Conservation (phyloP, 768 basidiomycete species). For the Sistotremastrum suecicum region DNA sequence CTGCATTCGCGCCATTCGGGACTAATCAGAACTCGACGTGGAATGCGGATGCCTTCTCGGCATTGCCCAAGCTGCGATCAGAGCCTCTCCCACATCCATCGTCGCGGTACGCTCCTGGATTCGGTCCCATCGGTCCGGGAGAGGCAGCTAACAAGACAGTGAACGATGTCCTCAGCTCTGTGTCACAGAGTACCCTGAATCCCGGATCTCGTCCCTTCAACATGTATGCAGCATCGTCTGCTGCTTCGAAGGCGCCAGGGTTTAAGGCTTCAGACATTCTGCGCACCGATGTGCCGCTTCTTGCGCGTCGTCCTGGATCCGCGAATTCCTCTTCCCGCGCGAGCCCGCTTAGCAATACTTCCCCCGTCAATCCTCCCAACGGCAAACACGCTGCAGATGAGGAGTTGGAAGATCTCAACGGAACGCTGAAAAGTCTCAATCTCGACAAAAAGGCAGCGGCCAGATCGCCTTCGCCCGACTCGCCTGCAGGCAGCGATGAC, state of each 20-base stretch:
- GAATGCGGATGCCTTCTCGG: slow-evolving; percentile 21
- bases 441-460: slow-evolving; percentile 23
- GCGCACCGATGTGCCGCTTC: slow-evolving; percentile 4
- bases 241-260: slow-evolving; percentile 8
- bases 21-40: slow-evolving; percentile 13
- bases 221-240: slow-evolving; percentile 27
- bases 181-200: neutral
- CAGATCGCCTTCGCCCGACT: too few species aligned
- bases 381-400: slow-evolving; percentile 18
- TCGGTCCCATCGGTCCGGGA: slow-evolving; percentile 20
- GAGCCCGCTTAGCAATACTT: slow-evolving; percentile 6
- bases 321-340: neutral
- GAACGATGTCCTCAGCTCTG: neutral
- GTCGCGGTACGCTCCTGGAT: slow-evolving; percentile 37
- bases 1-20: neutral
- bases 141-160: slow-evolving; percentile 25
- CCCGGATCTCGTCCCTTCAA: slow-evolving; percentile 18
- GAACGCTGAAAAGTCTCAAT: slow-evolving; percentile 62
- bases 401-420: slow-evolving; percentile 58
- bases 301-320: too few species aligned
- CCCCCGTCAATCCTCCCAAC: slow-evolving; percentile 41
- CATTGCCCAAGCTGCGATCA: slow-evolving; percentile 13
- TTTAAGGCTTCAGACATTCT: slow-evolving; percentile 8
- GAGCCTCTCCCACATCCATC: slow-evolving; percentile 34
- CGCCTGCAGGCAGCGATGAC: too few species aligned